Conservation (phyloP, 2,329 filamentous ascomycete species). For the Sporothrix phasma region DNA sequence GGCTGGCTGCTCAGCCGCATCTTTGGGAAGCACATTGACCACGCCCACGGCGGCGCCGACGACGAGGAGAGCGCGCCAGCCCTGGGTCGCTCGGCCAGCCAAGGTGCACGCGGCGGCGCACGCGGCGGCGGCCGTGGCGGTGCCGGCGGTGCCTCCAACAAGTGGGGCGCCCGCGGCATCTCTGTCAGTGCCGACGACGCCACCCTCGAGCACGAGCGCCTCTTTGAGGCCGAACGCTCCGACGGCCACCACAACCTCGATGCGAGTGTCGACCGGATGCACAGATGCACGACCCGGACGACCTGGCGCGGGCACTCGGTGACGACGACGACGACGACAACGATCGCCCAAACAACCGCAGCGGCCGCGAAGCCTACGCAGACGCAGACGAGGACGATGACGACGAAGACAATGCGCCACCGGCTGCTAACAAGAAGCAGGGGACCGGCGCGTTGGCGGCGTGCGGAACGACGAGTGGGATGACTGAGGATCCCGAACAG, state of each 20-base stretch:
- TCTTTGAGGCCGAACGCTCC: slow-evolving; percentile 22
- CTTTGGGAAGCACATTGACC: slow-evolving; percentile 51
- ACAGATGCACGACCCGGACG: slow-evolving; percentile 57
- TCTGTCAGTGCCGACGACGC: slow-evolving; percentile 57
- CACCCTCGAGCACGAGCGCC: slow-evolving; percentile 35
- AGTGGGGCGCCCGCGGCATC: slow-evolving; percentile 53
- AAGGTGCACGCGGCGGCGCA: slow-evolving; percentile 24
- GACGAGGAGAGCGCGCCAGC: slow-evolving; percentile 50
- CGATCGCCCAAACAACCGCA: too few species aligned
- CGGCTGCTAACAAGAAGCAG: slow-evolving; percentile 7
- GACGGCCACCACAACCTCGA: slow-evolving; percentile 36
- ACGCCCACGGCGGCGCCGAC: slow-evolving; percentile 42
- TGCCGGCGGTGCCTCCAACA: slow-evolving; percentile 35
- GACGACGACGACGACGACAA: slow-evolving; percentile 37
- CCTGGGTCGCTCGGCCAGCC: slow-evolving; percentile 29
- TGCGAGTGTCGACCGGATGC: slow-evolving; percentile 47
- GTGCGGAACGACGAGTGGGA: slow-evolving; percentile 22
- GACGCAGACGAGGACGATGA: slow-evolving; percentile 36
- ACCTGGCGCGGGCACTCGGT: slow-evolving; percentile 49
- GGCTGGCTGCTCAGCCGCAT: slow-evolving; percentile 77
- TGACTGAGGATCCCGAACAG: slow-evolving; percentile 4
- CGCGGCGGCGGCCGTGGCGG: slow-evolving; percentile 52
- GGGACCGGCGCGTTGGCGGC: slow-evolving; percentile 10
- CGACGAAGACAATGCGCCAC: slow-evolving; percentile 37
- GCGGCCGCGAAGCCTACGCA: neutral